Evolutionary conservation across 225 moss, liverwort and hornwort species (phyloP).

Genomic region (Thuidium tamariscinum): DNA sequence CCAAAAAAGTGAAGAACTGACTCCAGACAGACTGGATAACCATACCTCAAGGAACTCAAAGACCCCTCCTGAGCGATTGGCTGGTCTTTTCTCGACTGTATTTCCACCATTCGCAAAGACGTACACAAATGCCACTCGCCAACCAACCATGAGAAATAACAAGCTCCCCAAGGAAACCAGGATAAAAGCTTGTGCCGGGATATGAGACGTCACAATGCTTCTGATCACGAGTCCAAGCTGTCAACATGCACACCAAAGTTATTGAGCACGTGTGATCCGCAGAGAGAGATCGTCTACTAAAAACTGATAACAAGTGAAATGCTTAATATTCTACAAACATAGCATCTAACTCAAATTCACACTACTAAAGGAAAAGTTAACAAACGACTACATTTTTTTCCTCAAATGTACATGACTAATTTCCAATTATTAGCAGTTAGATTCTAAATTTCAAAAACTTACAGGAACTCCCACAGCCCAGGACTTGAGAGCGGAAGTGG

Average conservation of each 20-base stretch:
- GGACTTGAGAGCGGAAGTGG: constrained; percentile 61
- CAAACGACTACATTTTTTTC: background rate
- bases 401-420: background rate
- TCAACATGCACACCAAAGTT: background rate
- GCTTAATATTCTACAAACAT: background rate
- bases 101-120: constrained; percentile 54
- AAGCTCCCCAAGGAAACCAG: constrained; percentile 79
- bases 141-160: constrained; percentile 81
- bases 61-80: constrained; percentile 56
- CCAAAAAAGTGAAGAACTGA: background rate
- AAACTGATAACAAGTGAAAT: background rate
- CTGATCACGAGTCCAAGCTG: constrained; percentile 85
- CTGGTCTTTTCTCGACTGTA: constrained; percentile 27
- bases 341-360: background rate
- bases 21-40: background rate
- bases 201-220: constrained; percentile 66
- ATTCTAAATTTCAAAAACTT: background rate
- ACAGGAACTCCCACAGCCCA: constrained; percentile 90
- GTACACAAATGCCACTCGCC: constrained; percentile 71
- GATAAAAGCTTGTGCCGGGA: constrained; percentile 72
- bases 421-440: background rate
- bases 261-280: background rate
- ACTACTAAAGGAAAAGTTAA: background rate
- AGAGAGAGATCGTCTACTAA: background rate
- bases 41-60: constrained; percentile 87